Conservation (phyloP, 805 yeast species). For the Candida namnaoensis region DNA sequence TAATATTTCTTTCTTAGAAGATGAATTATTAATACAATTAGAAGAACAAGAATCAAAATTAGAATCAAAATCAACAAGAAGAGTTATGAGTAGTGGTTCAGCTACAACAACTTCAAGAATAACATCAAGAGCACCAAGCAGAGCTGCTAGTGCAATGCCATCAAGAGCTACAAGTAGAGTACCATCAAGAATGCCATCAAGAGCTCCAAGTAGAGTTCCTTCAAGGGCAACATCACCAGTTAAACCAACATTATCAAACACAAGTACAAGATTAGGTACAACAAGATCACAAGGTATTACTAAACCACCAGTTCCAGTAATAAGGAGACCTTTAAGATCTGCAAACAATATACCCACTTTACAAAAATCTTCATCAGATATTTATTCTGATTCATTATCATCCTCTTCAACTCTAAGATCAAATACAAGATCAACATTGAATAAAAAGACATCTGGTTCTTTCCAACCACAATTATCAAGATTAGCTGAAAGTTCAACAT, state of each 20-base stretch:
- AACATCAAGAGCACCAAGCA: slow-evolving; percentile 7
- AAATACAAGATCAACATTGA: no score
- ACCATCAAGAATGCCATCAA: slow-evolving; percentile 11
- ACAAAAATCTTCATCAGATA: background rate
- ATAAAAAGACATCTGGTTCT: slow-evolving; percentile 3
- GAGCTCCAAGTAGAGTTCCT: slow-evolving; percentile 10
- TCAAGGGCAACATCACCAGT: slow-evolving; percentile 7
- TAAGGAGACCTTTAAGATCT: background rate
- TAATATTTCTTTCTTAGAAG: slow-evolving; percentile 20
- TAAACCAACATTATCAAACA: background rate
- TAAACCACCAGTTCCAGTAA: slow-evolving; percentile 1
- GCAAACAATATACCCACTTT: background rate
- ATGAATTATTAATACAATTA: slow-evolving; percentile 20
- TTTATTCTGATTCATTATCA: background rate
- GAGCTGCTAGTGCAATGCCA: slow-evolving; percentile 9
- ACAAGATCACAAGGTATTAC: background rate
- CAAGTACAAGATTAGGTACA: background rate
- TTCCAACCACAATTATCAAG: slow-evolving; percentile 14
- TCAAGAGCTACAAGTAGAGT: slow-evolving; percentile 12
- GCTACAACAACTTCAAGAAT: slow-evolving; percentile 4
- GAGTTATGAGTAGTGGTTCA: background rate
- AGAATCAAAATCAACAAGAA: slow-evolving; percentile 10
- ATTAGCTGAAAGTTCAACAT: slow-evolving; percentile 6
- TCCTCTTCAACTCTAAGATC: no score
- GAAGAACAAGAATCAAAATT: slow-evolving; percentile 15